phyloP scores from a whole-genome alignment of 495 filamentous ascomycete species.

The Tuber magnatum region DNA sequence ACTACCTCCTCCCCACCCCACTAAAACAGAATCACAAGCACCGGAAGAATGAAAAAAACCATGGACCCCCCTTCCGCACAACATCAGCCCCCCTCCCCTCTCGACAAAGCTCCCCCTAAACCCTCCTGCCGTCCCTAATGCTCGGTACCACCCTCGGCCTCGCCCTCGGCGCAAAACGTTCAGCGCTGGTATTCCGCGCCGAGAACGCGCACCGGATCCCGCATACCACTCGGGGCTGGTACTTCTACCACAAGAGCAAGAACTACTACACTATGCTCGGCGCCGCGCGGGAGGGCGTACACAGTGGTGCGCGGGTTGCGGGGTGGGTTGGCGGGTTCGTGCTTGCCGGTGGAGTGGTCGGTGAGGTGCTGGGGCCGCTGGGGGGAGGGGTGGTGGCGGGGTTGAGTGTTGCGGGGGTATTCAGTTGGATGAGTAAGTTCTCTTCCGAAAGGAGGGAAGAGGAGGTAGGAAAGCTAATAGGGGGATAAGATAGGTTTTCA shows the following conservation, averaged over 20 bases:
- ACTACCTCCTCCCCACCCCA: background rate
- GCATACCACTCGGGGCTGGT: constrained; percentile 75
- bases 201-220: constrained; percentile 92
- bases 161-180: constrained; percentile 61
- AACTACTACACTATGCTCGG: constrained; percentile 75
- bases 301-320: constrained; percentile 63
- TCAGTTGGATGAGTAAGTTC: constrained; percentile 49
- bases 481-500: constrained; percentile 63
- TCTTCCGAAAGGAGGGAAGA: background rate
- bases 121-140: constrained; percentile 59
- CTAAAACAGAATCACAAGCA: background rate
- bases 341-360: constrained; percentile 47
- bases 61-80: background rate
- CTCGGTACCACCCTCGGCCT: constrained; percentile 64
- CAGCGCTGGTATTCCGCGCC: constrained; percentile 77
- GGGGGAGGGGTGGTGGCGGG: constrained; percentile 67
- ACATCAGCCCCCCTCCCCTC: constrained; percentile 47
- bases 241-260: constrained; percentile 94
- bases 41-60: background rate
- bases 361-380: constrained; percentile 75
- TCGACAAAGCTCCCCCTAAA: constrained; percentile 55
- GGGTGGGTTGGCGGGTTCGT: constrained; percentile 64
- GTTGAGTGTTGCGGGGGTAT: constrained; percentile 71
- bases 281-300: constrained; percentile 66
- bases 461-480: constrained; percentile 6